Evolutionary conservation across 495 filamentous ascomycete genomes (phyloP), one percentile per base, ranked within the genome.

Genomic region (Aspergillus hancockii): DNA sequence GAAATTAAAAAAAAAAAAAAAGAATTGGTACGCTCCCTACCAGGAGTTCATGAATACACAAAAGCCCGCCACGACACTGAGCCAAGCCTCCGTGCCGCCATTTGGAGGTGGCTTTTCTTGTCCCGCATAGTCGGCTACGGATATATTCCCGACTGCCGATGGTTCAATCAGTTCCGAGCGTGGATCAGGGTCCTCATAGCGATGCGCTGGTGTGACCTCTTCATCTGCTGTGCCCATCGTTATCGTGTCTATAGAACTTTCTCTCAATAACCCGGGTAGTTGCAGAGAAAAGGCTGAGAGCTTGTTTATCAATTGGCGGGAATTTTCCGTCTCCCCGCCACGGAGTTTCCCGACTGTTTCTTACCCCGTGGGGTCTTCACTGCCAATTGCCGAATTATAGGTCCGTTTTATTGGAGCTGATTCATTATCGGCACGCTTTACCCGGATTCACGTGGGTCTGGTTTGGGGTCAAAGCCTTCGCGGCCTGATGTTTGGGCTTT

Each of bases 1-100:
- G 28, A 50, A 18, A 46, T 9, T 23, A 4, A 22, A 14, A n/a
- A 22, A 8, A n/a, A n/a, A n/a, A n/a, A n/a, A n/a, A n/a, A n/a
- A n/a, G n/a, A n/a, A n/a, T n/a, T n/a, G n/a, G n/a, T n/a, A n/a
- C n/a, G n/a, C 49, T 3, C 36, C 36, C 3, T 60, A 71, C 70
- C 69, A 73, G 18, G 67, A 66, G 57, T 74, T 74, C 40, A 72
- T 63, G 63, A 72, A 72, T 8, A 72, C 57, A 57, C 70, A 72
- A 12, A 72, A 70, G 1, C 67, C 49, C 4, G 67, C 70, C 21
- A 69, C 30, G 6, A 72, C 70, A n/a, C 46, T 63, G 31, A 72
- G 31, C 70, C 70, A 72, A 8, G 63, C 68, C 38, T 69, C 21
- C 8, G 68, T 31, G 30, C 67, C 68, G 0, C 70, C 68, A 41